These are phyloP conservation scores for Logfia minima DNA, from an alignment of 129 eudicot genomes.

Conservation along the genomic window DNA sequence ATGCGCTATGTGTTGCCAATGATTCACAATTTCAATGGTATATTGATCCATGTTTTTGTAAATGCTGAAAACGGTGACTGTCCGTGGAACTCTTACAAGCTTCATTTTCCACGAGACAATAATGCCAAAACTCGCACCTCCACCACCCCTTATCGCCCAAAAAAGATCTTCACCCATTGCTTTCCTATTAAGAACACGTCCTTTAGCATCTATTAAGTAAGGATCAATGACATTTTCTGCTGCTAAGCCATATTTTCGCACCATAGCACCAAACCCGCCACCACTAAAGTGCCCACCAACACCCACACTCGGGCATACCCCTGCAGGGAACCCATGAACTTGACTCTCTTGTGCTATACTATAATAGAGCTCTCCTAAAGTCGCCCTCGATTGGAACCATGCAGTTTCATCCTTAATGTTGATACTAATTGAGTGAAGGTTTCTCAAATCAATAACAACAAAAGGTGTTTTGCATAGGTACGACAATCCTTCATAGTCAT, in stretches of 20 bases:
- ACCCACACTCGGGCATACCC: constrained; percentile 57
- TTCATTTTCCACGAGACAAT: constrained; percentile 54
- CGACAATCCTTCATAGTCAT: constrained; percentile 59
- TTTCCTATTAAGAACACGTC: constrained; percentile 39
- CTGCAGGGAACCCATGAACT: constrained; percentile 48
- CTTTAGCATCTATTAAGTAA: constrained; percentile 40
- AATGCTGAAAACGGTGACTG: constrained; percentile 52
- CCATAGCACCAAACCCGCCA: constrained; percentile 64
- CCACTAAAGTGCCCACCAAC: constrained; percentile 69
- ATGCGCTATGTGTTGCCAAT: constrained; percentile 51
- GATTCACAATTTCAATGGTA: constrained; percentile 34
- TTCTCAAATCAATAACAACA: constrained; percentile 47
- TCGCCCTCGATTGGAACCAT: constrained; percentile 60
- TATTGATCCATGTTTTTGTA: constrained; percentile 39
- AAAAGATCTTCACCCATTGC: constrained; percentile 54
- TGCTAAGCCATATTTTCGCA: constrained; percentile 60
- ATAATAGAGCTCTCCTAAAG: constrained; percentile 56
- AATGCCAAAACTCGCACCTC: constrained; percentile 59
- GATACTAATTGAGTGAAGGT: constrained; percentile 35
- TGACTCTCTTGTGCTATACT: constrained; percentile 39
- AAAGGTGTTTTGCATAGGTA: constrained; percentile 48
- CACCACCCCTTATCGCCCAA: constrained; percentile 71
- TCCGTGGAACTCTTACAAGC: constrained; percentile 49
- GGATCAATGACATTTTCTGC: constrained; percentile 63
- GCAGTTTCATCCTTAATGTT: constrained; percentile 39